Conservation (phyloP, 441 rosid genomes). For the Populus hybrid region DNA sequence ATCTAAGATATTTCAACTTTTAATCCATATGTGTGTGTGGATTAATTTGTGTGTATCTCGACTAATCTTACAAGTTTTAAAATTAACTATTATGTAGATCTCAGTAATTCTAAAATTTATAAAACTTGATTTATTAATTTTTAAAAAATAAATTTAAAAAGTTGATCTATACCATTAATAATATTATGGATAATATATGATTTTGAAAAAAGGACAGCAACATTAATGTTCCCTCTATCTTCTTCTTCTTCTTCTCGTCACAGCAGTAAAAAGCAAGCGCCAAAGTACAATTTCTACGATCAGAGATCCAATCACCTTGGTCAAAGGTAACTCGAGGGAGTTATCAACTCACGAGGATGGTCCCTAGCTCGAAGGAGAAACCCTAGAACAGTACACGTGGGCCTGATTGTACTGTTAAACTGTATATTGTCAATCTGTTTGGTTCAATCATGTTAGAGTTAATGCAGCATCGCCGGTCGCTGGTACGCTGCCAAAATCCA, state of each 20-base stretch:
- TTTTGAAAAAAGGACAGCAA: no score
- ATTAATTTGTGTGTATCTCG: no score
- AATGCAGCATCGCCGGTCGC: not conserved
- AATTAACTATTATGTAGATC: no score
- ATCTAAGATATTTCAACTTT: no score
- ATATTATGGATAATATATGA: not conserved
- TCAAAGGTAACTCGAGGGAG: not conserved
- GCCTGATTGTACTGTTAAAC: not conserved
- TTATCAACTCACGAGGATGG: conserved; percentile 4
- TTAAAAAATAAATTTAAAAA: no score
- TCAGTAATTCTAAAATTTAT: no score
- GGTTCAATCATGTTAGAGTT: conserved; percentile 18
- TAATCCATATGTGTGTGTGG: no score
- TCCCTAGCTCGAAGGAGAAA: not conserved
- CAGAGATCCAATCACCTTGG: not conserved
- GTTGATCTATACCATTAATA: no score
- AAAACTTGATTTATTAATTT: no score
- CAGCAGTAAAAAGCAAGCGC: conserved; percentile 2
- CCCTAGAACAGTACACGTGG: not conserved
- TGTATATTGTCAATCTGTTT: conserved; percentile 14
- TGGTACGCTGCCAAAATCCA: not conserved
- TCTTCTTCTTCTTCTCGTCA: not conserved
- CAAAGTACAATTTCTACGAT: not conserved
- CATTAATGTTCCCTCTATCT: no score
- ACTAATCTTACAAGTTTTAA: no score